Conservation (phyloP, 2,329 filamentous ascomycete species). For the Trichoderma atrobrunneum region DNA sequence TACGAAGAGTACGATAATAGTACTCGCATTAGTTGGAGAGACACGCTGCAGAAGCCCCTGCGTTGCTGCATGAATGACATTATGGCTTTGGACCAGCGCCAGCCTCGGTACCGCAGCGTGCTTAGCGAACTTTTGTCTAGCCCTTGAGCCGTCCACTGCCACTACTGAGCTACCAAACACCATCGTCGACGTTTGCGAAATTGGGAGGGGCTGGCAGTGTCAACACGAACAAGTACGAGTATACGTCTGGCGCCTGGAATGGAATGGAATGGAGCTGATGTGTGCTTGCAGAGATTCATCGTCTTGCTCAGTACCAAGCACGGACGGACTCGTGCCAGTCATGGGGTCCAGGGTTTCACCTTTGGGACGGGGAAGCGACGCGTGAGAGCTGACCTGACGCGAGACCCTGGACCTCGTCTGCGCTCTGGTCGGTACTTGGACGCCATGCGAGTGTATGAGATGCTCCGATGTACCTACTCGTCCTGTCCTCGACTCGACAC, state of each 20-base stretch:
- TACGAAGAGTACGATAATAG: neutral
- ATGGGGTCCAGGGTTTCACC: constrained; percentile 1
- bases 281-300: no score
- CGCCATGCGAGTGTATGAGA: neutral
- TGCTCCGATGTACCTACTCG: neutral
- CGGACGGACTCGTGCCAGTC: neutral
- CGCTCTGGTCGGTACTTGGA: neutral
- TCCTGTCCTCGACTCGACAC: neutral
- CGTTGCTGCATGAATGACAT: constrained; percentile 18
- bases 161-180: neutral
- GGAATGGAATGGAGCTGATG: no score
- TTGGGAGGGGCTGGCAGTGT: neutral
- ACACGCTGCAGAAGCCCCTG: constrained; percentile 8
- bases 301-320: neutral
- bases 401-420: constrained; percentile 4
- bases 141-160: neutral
- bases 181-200: neutral
- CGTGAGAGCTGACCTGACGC: constrained; percentile 14
- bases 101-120: constrained; percentile 11
- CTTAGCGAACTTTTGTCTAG: constrained; percentile 18
- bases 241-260: no score
- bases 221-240: neutral
- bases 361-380: constrained; percentile 8
- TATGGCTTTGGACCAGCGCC: neutral
- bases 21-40: neutral